Evolutionary conservation across 306 rosid genomes (phyloP).

Genomic region (Begonia peltatifolia): DNA sequence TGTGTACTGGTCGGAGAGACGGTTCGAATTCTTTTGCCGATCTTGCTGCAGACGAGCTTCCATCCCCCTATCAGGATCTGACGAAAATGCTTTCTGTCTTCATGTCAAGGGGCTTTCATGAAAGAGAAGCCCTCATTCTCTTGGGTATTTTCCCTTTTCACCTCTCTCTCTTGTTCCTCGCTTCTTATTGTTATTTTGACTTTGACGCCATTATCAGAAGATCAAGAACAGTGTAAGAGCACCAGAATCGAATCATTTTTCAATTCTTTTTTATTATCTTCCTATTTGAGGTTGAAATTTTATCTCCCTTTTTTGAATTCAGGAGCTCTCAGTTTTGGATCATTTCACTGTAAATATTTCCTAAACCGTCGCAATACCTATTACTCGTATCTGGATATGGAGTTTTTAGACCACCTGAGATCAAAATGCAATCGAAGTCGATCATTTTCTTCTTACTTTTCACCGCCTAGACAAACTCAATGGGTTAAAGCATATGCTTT

Average conservation of each 20-base stretch:
- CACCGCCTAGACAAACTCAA: neutral
- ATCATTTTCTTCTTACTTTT: too few species aligned
- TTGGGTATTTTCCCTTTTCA: neutral
- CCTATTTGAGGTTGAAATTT: neutral
- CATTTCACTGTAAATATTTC: constrained; percentile 23
- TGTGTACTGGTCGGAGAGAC: neutral
- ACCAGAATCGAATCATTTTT: too few species aligned
- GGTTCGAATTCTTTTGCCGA: neutral
- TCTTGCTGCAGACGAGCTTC: neutral
- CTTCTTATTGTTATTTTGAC: too few species aligned
- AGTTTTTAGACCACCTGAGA: constrained; percentile 10
- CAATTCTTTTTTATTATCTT: too few species aligned
- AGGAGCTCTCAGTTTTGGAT: constrained; percentile 32
- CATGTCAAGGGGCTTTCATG: neutral
- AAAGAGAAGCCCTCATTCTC: neutral
- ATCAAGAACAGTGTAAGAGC: too few species aligned
- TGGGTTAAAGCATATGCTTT: constrained; percentile 26
- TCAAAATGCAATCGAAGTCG: neutral
- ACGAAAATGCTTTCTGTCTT: neutral
- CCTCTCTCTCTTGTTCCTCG: neutral
- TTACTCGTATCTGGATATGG: constrained; percentile 13
- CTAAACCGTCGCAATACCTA: constrained; percentile 18
- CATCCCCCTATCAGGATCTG: neutral
- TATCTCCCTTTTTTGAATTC: constrained; percentile 9
- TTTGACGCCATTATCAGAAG: too few species aligned